phyloP scores from a whole-genome alignment of 73 alveolate genomes.

The Uronychia binucleata region DNA sequence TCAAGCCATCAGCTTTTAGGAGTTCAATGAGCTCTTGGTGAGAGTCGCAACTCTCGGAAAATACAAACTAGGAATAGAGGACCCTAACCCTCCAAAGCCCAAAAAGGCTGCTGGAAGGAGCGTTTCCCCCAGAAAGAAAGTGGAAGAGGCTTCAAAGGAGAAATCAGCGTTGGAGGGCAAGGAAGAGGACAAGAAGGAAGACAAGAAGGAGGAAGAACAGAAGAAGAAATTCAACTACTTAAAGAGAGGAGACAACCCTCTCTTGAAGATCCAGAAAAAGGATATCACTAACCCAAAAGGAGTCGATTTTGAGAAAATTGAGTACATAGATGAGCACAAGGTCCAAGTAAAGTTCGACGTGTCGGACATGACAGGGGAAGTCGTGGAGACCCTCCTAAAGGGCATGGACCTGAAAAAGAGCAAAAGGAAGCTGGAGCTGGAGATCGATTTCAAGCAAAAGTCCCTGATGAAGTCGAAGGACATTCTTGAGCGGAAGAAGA shows the following conservation, averaged over 20 bases:
- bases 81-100: neutral
- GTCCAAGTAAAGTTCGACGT: neutral
- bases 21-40: conserved; percentile 36
- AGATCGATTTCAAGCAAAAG: neutral
- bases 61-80: conserved; percentile 28
- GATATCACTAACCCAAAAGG: neutral
- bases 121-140: neutral
- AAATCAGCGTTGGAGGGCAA: neutral
- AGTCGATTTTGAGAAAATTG: neutral
- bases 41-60: conserved; percentile 44
- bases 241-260: neutral
- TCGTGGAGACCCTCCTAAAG: neutral
- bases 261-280: neutral
- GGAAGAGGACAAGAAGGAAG: neutral
- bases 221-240: neutral
- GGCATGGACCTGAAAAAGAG: neutral
- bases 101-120: neutral
- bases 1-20: conserved; percentile 18
- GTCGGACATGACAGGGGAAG: neutral
- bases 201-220: neutral
- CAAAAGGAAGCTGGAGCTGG: neutral
- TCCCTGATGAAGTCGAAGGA: neutral
- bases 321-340: neutral
- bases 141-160: neutral
- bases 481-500: conserved; percentile 1